Percentiles rank a stretch among this genome's conserved stretches.
phyloP scores from a whole-genome alignment of 2,329 filamentous ascomycete genomes.

The Trichoderma cornu-damae region DNA sequence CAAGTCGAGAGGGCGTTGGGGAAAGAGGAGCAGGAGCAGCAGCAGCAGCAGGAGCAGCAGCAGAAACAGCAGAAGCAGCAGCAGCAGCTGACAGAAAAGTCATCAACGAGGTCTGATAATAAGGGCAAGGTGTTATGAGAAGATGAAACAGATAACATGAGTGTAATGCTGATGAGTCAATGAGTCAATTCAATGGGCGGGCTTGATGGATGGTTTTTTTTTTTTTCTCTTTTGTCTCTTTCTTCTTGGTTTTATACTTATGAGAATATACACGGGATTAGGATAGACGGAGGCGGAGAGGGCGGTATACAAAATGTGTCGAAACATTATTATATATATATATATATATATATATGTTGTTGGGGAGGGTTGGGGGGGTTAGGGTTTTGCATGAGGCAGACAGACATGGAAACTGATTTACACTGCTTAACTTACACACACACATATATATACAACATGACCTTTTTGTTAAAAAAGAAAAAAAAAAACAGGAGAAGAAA shows the following conservation, averaged over 20 bases:
- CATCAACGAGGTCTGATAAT: slow-evolving; percentile 13
- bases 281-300: background rate
- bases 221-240: too few relatives aligned
- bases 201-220: background rate
- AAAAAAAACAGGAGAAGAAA: too few relatives aligned
- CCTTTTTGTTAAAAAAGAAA: too few relatives aligned
- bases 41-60: background rate
- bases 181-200: slow-evolving; percentile 10
- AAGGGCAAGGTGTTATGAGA: slow-evolving; percentile 17
- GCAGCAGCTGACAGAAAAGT: background rate
- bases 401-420: background rate
- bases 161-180: slow-evolving; percentile 11
- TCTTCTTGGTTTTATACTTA: slow-evolving; percentile 3
- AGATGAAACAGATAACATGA: background rate
- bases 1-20: slow-evolving; percentile 57
- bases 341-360: too few relatives aligned
- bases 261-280: background rate
- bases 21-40: slow-evolving; percentile 33
- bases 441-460: background rate
- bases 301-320: slow-evolving; percentile 5
- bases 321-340: background rate
- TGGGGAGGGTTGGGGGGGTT: too few relatives aligned
- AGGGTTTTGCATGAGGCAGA: background rate
- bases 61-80: background rate
- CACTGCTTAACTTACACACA: background rate